These are phyloP conservation scores for Ganoderma sp. DNA, from an alignment of 1,284 basidiomycete species.

Conservation along the genomic window DNA sequence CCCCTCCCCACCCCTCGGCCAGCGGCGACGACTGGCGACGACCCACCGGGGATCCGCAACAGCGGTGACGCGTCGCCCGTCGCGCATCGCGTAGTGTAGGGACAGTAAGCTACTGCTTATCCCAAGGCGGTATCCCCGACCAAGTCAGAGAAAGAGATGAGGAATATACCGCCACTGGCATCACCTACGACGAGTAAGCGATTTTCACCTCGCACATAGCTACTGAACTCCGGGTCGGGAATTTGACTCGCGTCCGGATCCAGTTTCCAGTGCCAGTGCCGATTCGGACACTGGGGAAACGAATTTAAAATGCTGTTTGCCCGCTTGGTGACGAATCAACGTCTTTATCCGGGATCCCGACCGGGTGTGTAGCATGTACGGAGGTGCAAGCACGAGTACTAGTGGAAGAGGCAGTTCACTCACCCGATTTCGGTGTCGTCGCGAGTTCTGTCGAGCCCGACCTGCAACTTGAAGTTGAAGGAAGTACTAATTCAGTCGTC, in stretches of 20 bases:
- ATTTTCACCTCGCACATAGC: too few species aligned
- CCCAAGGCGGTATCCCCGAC: neutral
- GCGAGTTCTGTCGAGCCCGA: neutral
- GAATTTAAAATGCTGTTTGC: neutral
- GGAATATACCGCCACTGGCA: neutral
- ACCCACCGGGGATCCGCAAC: conserved; percentile 1
- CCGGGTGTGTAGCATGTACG: neutral
- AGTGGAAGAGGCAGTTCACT: neutral
- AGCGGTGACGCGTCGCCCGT: neutral
- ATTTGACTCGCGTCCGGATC: neutral
- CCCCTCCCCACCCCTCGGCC: neutral
- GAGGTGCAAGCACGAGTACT: neutral
- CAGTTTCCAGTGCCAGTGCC: too few species aligned
- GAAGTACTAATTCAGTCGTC: neutral
- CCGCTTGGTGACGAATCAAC: too few species aligned
- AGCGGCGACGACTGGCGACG: neutral
- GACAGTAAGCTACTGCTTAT: too few species aligned
- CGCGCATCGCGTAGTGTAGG: too few species aligned
- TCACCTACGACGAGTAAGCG: neutral
- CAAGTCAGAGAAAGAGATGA: neutral
- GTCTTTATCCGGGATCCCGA: too few species aligned
- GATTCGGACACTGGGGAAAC: neutral
- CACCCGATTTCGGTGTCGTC: neutral
- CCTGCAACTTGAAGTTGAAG: neutral
- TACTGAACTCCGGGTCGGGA: neutral